Conservation (phyloP, 345 rosid species). For the Bruguiera gymnorhiza region DNA sequence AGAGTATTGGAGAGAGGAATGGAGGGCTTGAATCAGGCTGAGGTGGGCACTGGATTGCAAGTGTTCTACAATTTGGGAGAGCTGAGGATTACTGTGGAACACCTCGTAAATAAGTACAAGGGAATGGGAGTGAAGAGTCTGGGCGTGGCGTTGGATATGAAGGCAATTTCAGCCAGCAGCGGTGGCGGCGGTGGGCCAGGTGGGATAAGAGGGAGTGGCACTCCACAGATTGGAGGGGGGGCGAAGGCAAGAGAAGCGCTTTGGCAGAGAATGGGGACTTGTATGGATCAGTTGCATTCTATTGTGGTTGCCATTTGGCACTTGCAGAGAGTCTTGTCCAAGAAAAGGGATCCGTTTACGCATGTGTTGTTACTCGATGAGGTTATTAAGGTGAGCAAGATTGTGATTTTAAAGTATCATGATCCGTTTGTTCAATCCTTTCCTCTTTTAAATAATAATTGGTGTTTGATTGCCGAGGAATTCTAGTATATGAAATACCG, state of each 20-base stretch:
- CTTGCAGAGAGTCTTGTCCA: conserved; percentile 90
- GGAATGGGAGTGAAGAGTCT: conserved; percentile 79
- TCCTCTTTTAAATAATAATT: neutral
- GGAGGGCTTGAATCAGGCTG: conserved; percentile 96
- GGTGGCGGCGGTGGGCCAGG: conserved; percentile 75
- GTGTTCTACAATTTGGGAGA: conserved; percentile 96
- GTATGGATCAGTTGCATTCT: conserved; percentile 86
- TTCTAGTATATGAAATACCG: too few relatives aligned
- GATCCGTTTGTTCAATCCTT: neutral
- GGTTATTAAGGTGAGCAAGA: conserved; percentile 66
- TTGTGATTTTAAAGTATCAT: neutral
- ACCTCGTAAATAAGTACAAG: conserved; percentile 71
- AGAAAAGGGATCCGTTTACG: conserved; percentile 95
- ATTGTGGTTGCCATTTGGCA: conserved; percentile 92
- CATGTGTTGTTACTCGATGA: conserved; percentile 92
- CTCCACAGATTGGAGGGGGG: conserved; percentile 92
- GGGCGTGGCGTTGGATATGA: conserved; percentile 80
- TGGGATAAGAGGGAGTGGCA: conserved; percentile 88
- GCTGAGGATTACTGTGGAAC: conserved; percentile 71
- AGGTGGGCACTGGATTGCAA: conserved; percentile 95
- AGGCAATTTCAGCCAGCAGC: conserved; percentile 59
- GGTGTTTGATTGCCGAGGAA: neutral
- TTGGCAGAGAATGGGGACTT: conserved; percentile 86
- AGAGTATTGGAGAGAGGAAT: conserved; percentile 85
- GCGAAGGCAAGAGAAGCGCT: conserved; percentile 79